Evolutionary conservation across 371 early-diverging fungal species (phyloP), one percentile per base, ranked within the genome.

Genomic region (Homolaphlyctis polyrhiza): DNA sequence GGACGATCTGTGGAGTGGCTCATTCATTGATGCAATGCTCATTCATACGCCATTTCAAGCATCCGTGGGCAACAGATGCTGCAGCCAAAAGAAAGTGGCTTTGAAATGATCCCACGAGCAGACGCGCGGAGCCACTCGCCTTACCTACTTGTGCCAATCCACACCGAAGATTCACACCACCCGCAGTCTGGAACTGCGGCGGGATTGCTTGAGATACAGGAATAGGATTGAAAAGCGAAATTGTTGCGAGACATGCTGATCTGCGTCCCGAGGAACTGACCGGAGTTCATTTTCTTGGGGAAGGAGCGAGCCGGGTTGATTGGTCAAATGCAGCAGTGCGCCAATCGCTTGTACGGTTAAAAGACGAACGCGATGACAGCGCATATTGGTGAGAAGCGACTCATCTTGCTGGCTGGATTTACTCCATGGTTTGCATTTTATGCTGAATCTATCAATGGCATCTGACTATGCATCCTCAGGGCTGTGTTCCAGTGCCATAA

Each of bases 131-230:
- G 61, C 18, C 66, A 49, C 47, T 71, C 68, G 11, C 70, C 73
- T 23, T 72, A 69, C 60, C 66, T 69, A 29, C 48, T 51, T 27
- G 54, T 69, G 1, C 71, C 71, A 33, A 61, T 57, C 34, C 28
- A 62, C 1, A 43, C 52, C 14, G 11, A 11, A n/a, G 32, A 51
- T 51, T 8, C 45, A 18, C 23, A 18, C 23, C 45, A 45, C 16
- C 23, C 18, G 23, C 23, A 45, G 45, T 45, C 16, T 21, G 35
- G 32, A 63, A 1, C 13, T 61, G 47, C 3, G 6, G 35, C 28
- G 34, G 32, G 2, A 23, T 13, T 6, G 47, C 50, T 23, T 16
- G 33, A 52, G 27, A 32, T 50, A 23, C 18, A 45, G 33, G 25
- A 8, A 39, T 39, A 8, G 39, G 39, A 8, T 39, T 39, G 39